Evolutionary conservation across 768 basidiomycete genomes (phyloP).

Genomic region (Jaapia argillacea): DNA sequence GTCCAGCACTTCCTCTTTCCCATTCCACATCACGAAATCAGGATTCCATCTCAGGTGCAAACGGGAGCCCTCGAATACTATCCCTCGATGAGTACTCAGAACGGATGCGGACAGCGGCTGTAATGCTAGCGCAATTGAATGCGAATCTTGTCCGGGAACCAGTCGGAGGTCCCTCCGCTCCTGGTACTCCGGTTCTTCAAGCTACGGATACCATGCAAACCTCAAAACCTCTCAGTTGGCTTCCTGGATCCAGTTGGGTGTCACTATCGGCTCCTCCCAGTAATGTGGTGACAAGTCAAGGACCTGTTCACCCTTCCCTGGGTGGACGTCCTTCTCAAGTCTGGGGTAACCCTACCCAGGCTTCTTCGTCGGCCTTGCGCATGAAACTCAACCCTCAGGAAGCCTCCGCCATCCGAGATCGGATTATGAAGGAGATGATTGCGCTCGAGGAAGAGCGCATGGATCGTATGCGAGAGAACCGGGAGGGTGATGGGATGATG

Average conservation of each 20-base stretch:
- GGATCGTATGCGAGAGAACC: slow-evolving; percentile 74
- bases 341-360: not conserved
- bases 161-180: slow-evolving; percentile 10
- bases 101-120: slow-evolving; percentile 95
- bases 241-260: slow-evolving; percentile 49
- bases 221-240: slow-evolving; percentile 33
- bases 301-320: slow-evolving; percentile 21
- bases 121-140: slow-evolving; percentile 96
- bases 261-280: slow-evolving; percentile 14
- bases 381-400: slow-evolving; percentile 74
- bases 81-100: slow-evolving; percentile 97
- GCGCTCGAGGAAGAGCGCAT: slow-evolving; percentile 94
- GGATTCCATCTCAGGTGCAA: slow-evolving; percentile 4
- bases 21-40: not conserved
- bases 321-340: slow-evolving; percentile 14
- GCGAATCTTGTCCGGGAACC: slow-evolving; percentile 61
- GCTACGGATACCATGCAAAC: slow-evolving; percentile 3
- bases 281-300: slow-evolving; percentile 10
- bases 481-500: slow-evolving; percentile 59
- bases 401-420: slow-evolving; percentile 82
- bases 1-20: too few species aligned
- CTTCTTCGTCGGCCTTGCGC: slow-evolving; percentile 21
- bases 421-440: slow-evolving; percentile 99
- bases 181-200: slow-evolving; percentile 3
- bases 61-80: slow-evolving; percentile 28